Evolutionary conservation across 2,329 filamentous ascomycete species (phyloP).

Genomic region (Fonsecaea pugnacius): DNA sequence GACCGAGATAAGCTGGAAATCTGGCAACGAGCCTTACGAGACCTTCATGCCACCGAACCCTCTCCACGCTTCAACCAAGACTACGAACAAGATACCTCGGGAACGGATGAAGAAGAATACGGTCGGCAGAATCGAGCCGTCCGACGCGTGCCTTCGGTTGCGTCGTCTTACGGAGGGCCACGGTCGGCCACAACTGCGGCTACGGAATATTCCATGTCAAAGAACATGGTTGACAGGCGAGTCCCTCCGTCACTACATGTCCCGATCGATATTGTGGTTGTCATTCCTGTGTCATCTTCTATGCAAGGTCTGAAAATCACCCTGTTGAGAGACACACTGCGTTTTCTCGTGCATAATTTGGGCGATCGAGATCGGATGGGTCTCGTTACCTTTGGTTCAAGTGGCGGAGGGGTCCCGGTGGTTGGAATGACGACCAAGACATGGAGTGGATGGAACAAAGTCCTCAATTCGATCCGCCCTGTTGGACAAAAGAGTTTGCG

Average conservation of each 20-base stretch:
- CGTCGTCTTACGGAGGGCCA: constrained; percentile 78
- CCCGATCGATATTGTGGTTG: constrained; percentile 91
- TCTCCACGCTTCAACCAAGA: constrained; percentile 67
- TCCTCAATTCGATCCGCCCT: constrained; percentile 84
- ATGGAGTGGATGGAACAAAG: constrained; percentile 88
- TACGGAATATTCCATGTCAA: constrained; percentile 85
- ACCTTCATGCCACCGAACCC: constrained; percentile 74
- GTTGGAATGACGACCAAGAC: constrained; percentile 98
- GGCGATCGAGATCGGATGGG: constrained; percentile 97
- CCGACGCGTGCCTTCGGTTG: constrained; percentile 78
- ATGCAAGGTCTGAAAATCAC: constrained; percentile 99
- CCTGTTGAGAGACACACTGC: constrained; percentile 84
- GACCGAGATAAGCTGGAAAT: constrained; percentile 81
- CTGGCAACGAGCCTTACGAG: constrained; percentile 85
- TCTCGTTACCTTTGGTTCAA: constrained; percentile 93
- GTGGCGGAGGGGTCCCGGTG: constrained; percentile 86
- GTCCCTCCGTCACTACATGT: constrained; percentile 71
- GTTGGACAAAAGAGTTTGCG: constrained; percentile 96
- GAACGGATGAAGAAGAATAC: constrained; percentile 87
- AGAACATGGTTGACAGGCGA: constrained; percentile 43
- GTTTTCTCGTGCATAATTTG: constrained; percentile 86
- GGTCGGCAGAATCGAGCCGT: constrained; percentile 53
- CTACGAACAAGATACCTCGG: constrained; percentile 78
- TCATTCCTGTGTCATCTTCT: constrained; percentile 94
- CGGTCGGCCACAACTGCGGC: constrained; percentile 85